phyloP scores from a whole-genome alignment of 139 green algal species.

The Limnomonas spitsbergensis region DNA sequence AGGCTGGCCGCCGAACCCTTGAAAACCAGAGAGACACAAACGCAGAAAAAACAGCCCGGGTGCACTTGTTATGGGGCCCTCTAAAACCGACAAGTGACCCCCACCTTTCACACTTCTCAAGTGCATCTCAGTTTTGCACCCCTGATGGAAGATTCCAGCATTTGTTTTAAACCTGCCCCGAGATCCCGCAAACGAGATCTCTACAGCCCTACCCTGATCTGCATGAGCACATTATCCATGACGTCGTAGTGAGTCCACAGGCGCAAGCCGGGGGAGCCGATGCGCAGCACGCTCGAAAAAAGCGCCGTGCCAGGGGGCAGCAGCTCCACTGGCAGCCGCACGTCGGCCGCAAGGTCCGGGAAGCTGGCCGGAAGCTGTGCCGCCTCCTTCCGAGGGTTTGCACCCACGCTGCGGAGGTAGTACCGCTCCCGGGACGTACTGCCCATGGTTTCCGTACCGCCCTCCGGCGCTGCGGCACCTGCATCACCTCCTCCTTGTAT shows the following conservation, averaged over 20 bases:
- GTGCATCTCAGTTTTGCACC: too few relatives aligned
- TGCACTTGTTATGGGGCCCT: too few relatives aligned
- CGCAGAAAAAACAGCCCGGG: too few relatives aligned
- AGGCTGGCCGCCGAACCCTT: too few relatives aligned
- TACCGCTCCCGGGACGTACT: constrained; percentile 24
- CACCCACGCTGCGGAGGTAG: constrained; percentile 56
- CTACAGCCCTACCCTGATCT: constrained; percentile 38
- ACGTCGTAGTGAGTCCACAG: constrained; percentile 70
- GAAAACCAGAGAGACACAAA: too few relatives aligned
- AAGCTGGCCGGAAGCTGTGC: constrained; percentile 38
- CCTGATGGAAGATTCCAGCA: too few relatives aligned
- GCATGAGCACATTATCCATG: constrained; percentile 64
- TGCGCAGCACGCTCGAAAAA: constrained; percentile 44
- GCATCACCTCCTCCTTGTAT: background rate
- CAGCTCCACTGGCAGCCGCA: constrained; percentile 28
- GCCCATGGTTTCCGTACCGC: background rate
- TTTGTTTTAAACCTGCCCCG: too few relatives aligned
- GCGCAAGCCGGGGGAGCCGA: constrained; percentile 32
- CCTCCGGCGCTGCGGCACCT: background rate
- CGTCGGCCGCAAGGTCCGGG: constrained; percentile 38
- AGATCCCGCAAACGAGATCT: too few relatives aligned
- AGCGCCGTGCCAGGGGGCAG: constrained; percentile 16
- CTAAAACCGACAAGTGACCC: too few relatives aligned
- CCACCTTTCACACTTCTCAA: too few relatives aligned
- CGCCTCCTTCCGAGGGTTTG: constrained; percentile 53